Evolutionary conservation across 306 rosid genomes (phyloP), one percentile per base, ranked within the genome.

Genomic region (Delonix regia): DNA sequence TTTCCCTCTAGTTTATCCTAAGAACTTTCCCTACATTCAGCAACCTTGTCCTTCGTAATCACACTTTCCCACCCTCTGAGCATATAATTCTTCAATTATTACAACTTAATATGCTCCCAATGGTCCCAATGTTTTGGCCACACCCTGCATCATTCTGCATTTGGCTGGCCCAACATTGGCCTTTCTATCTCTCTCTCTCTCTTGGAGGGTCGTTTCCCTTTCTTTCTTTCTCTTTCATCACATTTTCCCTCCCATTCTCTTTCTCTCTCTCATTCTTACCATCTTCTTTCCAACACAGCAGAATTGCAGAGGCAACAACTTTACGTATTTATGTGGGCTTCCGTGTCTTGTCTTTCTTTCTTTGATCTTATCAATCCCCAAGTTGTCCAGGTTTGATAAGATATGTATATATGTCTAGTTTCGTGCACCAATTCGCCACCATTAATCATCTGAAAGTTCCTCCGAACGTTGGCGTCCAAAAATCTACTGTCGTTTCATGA

Each of bases 391-490:
- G 93, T 86, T 83, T 88, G 87, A 88, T 82, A 90, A 88, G 94
- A 85, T 38, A 38, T 25, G 70, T 38, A 22, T 63, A 21, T 61
- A n/a, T n/a, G n/a, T 42, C 66, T 65, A 76, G 68, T 76, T 78
- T 18, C 85, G 68, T 76, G 80, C 42, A 56, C 66, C 77, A 56
- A 34, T 65, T 78, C 21, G 44, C 51, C 53, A 70, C 68, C 64
- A 76, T 82, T 87, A 91, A 79, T 83, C 85, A 95, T 90, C 99
- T 87, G 77, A 86, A 90, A 39, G 91, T 81, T 71, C 94, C 98
- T 82, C 94, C 97, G 42, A 88, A 96, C 74, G 97, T 88, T 64
- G 98, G 97, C 9, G 96, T 96, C 99, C 99, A 96, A 83, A 96
- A 93, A 87, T 96, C 98, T 42, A 96, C 94, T 0, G 98, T 76